Conservation (phyloP, 441 rosid species). For the Adansonia grandidieri region DNA sequence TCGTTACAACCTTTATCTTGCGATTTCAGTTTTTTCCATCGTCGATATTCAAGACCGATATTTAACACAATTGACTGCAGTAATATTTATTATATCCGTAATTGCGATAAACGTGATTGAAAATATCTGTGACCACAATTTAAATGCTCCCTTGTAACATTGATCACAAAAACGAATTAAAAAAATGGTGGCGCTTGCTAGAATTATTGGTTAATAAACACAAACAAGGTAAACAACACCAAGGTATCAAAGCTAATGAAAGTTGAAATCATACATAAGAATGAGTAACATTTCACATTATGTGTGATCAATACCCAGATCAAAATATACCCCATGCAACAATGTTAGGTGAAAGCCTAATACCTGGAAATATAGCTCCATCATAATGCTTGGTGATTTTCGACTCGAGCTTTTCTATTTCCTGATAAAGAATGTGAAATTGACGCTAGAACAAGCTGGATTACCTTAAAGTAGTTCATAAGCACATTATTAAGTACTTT, state of each 20-base stretch:
- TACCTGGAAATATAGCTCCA: background rate
- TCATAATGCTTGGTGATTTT: background rate
- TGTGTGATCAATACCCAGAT: background rate
- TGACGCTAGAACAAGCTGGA: background rate
- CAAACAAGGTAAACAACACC: background rate
- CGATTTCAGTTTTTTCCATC: too few species aligned
- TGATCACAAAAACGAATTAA: background rate
- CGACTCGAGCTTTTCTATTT: background rate
- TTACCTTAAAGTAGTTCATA: background rate
- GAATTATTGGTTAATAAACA: background rate
- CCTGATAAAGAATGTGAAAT: background rate
- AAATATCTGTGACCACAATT: too few species aligned
- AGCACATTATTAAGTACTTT: background rate
- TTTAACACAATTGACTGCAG: too few species aligned
- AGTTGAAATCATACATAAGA: background rate
- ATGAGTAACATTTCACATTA: background rate
- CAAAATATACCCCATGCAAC: background rate
- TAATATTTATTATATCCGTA: too few species aligned
- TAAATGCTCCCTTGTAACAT: background rate
- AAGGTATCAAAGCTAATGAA: conserved; percentile 5
- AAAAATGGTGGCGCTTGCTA: background rate
- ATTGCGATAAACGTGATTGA: too few species aligned
- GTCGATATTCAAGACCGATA: too few species aligned
- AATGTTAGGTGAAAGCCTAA: background rate
- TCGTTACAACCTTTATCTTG: too few species aligned